Conservation (phyloP, 2,329 filamentous ascomycete species). For the Colletotrichum truncatum region DNA sequence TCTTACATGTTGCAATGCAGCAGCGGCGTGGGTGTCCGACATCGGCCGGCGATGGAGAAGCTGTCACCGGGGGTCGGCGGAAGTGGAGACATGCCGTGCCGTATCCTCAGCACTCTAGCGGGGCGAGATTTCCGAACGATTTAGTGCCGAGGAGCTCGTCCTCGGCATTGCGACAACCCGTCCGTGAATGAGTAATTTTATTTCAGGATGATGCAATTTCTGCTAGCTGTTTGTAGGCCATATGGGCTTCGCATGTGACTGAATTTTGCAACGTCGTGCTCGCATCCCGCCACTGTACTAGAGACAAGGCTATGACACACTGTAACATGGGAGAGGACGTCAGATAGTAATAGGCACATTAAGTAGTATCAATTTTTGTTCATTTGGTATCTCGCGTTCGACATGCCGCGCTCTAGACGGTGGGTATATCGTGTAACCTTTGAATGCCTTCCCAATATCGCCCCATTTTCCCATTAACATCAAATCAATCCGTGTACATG, state of each 20-base stretch:
- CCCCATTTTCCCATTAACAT: background rate
- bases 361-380: background rate
- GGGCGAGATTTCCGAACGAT: no score
- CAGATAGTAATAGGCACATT: background rate
- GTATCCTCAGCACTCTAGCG: background rate
- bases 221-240: background rate
- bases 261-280: background rate
- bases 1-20: background rate
- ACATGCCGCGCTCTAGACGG: slow-evolving; percentile 16
- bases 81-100: background rate
- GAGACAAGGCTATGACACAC: background rate
- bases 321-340: background rate
- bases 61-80: background rate
- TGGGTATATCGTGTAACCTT: slow-evolving; percentile 21
- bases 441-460: background rate
- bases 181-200: background rate
- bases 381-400: background rate
- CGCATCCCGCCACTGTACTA: background rate
- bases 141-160: background rate
- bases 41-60: slow-evolving; percentile 10
- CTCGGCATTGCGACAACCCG: background rate
- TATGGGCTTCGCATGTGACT: background rate
- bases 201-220: background rate
- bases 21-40: background rate
- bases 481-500: slow-evolving; percentile 2